phyloP scores from a whole-genome alignment of 1,284 basidiomycete species.

The Inonotus obliquus region DNA sequence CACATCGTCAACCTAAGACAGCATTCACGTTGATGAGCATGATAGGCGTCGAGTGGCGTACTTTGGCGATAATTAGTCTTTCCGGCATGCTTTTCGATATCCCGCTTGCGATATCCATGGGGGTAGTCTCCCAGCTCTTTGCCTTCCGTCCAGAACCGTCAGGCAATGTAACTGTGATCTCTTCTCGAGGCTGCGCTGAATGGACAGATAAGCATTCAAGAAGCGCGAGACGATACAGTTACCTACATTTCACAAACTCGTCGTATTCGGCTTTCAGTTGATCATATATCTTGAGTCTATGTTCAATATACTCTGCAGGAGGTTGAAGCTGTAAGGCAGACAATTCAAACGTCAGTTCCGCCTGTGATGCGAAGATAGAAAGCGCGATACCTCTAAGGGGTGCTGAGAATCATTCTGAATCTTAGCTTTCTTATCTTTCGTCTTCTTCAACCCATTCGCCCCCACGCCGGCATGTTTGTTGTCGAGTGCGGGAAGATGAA shows the following conservation, averaged over 20 bases:
- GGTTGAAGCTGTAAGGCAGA: conserved; percentile 63
- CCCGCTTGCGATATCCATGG: conserved; percentile 86
- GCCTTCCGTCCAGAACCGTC: conserved; percentile 85
- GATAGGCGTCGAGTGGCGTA: conserved; percentile 23
- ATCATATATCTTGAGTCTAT: conserved; percentile 89
- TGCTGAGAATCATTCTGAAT: conserved; percentile 45
- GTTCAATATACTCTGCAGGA: conserved; percentile 82
- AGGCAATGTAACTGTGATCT: conserved; percentile 83
- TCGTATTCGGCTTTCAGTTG: conserved; percentile 86
- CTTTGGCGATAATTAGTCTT: conserved; percentile 91
- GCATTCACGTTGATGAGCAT: not conserved
- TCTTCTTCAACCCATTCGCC: conserved; percentile 35
- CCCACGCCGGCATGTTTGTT: conserved; percentile 24
- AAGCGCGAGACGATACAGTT: not conserved
- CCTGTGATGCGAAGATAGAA: not conserved
- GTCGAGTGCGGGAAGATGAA: conserved; percentile 31
- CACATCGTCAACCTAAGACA: conserved; percentile 69
- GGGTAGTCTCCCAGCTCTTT: conserved; percentile 94
- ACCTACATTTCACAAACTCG: conserved; percentile 67
- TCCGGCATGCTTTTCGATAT: conserved; percentile 89
- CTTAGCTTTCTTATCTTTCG: conserved; percentile 49
- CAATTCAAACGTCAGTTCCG: not conserved
- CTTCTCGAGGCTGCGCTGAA: conserved; percentile 77
- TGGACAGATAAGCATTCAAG: no score
- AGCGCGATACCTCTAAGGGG: conserved; percentile 47